phyloP scores from a whole-genome alignment of 1,139 yeast genomes.

The Geotrichum macrosporum region DNA sequence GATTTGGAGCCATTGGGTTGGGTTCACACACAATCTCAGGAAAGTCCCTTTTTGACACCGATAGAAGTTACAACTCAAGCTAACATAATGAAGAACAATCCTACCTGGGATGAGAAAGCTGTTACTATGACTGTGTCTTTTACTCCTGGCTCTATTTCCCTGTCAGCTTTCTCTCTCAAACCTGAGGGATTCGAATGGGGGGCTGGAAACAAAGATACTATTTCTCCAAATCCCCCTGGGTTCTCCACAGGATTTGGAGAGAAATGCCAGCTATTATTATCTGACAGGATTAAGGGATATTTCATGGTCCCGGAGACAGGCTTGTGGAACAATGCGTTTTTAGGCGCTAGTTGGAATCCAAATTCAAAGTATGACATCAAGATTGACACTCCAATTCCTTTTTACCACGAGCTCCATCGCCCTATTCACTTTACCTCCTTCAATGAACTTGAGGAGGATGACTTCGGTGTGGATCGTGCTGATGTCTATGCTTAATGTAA shows the following conservation, averaged over 20 bases:
- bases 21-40: constrained; percentile 67
- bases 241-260: constrained; percentile 57
- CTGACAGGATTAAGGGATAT: constrained; percentile 75
- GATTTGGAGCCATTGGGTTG: constrained; percentile 41
- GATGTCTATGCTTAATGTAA: constrained; percentile 55
- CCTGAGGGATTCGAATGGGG: constrained; percentile 82
- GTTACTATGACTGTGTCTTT: constrained; percentile 65
- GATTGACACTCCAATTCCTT: constrained; percentile 73
- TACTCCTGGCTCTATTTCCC: constrained; percentile 79
- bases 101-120: constrained; percentile 41
- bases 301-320: constrained; percentile 82
- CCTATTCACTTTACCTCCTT: constrained; percentile 81
- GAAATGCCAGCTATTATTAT: constrained; percentile 64
- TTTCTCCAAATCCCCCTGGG: constrained; percentile 56
- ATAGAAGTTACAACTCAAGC: constrained; percentile 65
- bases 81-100: constrained; percentile 39
- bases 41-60: constrained; percentile 58
- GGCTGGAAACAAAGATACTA: constrained; percentile 50
- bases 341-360: constrained; percentile 78
- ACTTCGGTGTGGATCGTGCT: constrained; percentile 66
- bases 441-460: constrained; percentile 57
- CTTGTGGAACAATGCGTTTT: constrained; percentile 86
- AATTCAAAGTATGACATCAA: constrained; percentile 59
- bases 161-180: constrained; percentile 60
- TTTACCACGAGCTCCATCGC: constrained; percentile 81